Base-by-base conservation (phyloP, 176 grass and related monocot species). In the Aegilops tauschii region DNA sequence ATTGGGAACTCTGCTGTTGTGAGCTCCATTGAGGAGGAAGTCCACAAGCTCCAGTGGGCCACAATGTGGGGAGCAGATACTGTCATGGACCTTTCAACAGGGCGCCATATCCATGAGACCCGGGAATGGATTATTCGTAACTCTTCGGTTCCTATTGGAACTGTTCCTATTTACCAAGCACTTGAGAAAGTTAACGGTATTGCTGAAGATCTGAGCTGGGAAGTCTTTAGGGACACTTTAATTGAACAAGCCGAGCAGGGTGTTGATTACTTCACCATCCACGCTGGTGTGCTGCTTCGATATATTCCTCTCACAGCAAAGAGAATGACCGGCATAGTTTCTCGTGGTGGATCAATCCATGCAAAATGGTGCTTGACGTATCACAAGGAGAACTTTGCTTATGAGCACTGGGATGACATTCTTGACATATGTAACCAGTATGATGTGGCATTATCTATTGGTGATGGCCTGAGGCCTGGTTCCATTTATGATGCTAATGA, bases 401-500 rank as follows among this genome's bases (percentile, higher is more conserved):
- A 98, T 77, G 96, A 96, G 61, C 93, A 98, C 36, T 98, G 96
- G 96, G 96, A 96, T 93, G 96, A 96, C 34, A 98, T 98, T 89
- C 90, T 98, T 76, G 93, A 96, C 73, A 98, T 98, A 72, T 98
- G 96, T 88, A 96, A 96, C 81, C 93, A 98, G 61, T 98, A 98
- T 88, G 96, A 98, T 84, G 86, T 96, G 47, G 82, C 96, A 77
- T 76, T 98, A 73, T 98, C 96, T 17, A 98, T 98, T 85, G 96
- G 96, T 66, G 96, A 98, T 78, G 96, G 96, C 61, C 81, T 98
- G 66, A 92, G 96, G 69, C 93, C 96, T 34, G 96, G 93, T 86
- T 98, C 96, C 63, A 96, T 98, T 86, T 98, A 96, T 88, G 96
- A 98, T 94, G 96, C 96, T 23, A 98, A 98, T 89, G 96, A 98